Base-by-base conservation (phyloP, 352 stramenopile genomes). In the Vaucheria bursata region DNA sequence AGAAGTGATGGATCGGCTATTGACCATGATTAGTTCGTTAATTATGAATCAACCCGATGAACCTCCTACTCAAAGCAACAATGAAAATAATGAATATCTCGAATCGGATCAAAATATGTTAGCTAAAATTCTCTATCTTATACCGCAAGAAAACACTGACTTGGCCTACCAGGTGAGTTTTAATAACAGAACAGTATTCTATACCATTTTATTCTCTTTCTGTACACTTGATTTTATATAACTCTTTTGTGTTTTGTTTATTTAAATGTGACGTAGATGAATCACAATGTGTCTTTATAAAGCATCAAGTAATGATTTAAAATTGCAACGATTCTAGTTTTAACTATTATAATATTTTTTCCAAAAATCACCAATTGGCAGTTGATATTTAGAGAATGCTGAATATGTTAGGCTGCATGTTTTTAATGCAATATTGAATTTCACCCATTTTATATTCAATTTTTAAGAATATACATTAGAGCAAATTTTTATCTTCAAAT, bases 51-150 rank as follows among this genome's bases (percentile, higher is more conserved):
- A 74, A 25, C 74, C 79, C 5, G 66, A 7, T 38, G 78, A n/a
- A n/a, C n/a, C n/a, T n/a, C n/a, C n/a, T n/a, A n/a, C n/a, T 74
- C 4, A 40, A 69, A 36, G 25, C 37, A 31, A 18, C 33, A 3
- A 33, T 12, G 36, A 77, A 82, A 3, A 38, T 38, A 12, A 12
- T 12, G 39, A 50, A 8, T 37, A 70, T 1, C 91, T 93, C 79
- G 90, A 91, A 79, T 72, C 87, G 36, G 93, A 98, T 77, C 91
- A 97, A 78, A 84, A 90, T 18, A 85, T 94, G 8, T 87, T 98
- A 31, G 91, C 93, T 12, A 95, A 95, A 72, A 78, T 98, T 1
- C 83, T 98, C 18, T 92, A 98, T 79, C 79, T 97, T n/a, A 85
- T 98, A 29, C 40, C 88, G 33, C 79, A 88, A 66, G 78, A 87